Evolutionary conservation across 352 stramenopile genomes (phyloP), one percentile per base, ranked within the genome.

Genomic region (Pythium coloratum): DNA sequence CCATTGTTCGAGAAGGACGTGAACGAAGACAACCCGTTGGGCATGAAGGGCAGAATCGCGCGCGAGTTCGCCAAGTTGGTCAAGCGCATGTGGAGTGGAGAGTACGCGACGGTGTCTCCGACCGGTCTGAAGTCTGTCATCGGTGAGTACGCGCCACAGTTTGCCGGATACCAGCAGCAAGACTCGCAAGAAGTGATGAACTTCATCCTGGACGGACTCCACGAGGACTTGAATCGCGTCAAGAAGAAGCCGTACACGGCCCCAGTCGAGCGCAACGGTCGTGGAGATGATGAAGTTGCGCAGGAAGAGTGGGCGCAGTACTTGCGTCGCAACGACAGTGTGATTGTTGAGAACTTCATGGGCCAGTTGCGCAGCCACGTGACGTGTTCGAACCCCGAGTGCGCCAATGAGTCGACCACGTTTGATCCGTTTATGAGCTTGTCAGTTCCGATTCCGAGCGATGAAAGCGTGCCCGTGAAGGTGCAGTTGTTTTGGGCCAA

Each of bases 21-120:
- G 49, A 99, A 99, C 69, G 76, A 82, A 63, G 76, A 93, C 20
- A 99, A 99, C 69, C 96, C 97, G 20, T 82, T 99, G 3, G 88
- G 86, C 3, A 92, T 94, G 84, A 92, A 96, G 40, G 97, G 97
- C 9, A 87, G 90, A 62, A 95, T 99, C 64, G 96, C 97, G 2
- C 82, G 82, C n/a, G 91, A 97, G n/a, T 99, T 99, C 80, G 96
- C 91, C 0, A 84, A 76, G 30, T 75, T 99, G 6, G 62, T 99
- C 20, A 84, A 87, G n/a, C 88, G 97, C 55, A 96, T 99, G 73
- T 99, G 97, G 94, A 84, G 80, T 38, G 92, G 90, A 20, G 81
- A 97, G 51, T 97, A 89, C 72, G 88, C 78, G 6, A 81, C 94
- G 10, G 84, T 97, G 4, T 79, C 83, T 3, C 88, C 91, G 6